Evolutionary conservation across 2,329 filamentous ascomycete genomes (phyloP).

Genomic region (Mollisiaceae sp.): DNA sequence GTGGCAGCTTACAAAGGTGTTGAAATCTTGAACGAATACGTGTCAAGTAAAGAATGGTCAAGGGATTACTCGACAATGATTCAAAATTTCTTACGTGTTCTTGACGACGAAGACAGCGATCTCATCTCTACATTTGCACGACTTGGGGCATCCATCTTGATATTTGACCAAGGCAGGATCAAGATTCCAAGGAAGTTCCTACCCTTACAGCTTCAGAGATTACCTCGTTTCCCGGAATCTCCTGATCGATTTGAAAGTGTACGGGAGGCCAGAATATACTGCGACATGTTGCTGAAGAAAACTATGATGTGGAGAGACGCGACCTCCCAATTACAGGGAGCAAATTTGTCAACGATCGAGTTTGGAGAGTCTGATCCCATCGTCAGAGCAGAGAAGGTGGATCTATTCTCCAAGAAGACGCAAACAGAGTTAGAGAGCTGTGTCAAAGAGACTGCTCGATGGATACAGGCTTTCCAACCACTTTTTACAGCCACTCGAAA

Average conservation of each 20-base stretch:
- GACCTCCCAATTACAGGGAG: background rate
- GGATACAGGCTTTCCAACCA: background rate
- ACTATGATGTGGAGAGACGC: constrained; percentile 7
- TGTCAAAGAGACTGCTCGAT: background rate
- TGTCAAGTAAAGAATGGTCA: background rate
- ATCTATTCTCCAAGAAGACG: background rate
- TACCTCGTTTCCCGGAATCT: background rate
- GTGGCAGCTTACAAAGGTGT: background rate
- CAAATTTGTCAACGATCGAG: background rate
- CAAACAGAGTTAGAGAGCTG: constrained; percentile 3
- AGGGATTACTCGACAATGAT: background rate
- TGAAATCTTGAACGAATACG: background rate
- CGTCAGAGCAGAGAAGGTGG: background rate
- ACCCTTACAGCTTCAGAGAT: constrained; percentile 1
- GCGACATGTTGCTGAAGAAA: constrained; percentile 1
- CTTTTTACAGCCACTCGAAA: background rate
- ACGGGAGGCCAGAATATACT: constrained; percentile 5
- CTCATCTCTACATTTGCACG: constrained; percentile 1
- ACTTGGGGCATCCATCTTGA: background rate
- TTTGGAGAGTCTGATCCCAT: constrained; percentile 8
- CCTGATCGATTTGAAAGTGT: constrained; percentile 1
- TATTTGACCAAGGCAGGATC: background rate
- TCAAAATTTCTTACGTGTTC: background rate
- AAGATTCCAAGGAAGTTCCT: background rate
- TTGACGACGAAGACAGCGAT: background rate